Conservation (phyloP, 257 asterid genomes). For the Forsythia viridissima region DNA sequence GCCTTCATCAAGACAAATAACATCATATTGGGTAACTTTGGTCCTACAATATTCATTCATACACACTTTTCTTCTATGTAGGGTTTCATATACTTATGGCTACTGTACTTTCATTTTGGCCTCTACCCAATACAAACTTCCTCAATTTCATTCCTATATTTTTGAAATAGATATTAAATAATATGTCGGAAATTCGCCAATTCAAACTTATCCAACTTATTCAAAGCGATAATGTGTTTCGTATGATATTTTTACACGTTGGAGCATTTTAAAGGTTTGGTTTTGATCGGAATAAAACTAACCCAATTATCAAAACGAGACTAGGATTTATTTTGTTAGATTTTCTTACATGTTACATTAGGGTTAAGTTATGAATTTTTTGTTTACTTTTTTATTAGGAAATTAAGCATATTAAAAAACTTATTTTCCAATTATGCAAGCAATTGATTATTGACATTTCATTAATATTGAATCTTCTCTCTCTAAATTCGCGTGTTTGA, state of each 20-base stretch:
- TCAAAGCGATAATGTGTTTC: too few species aligned
- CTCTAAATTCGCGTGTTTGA: too few species aligned
- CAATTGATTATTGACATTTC: neutral
- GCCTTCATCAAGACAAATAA: conserved; percentile 37
- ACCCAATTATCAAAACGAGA: too few species aligned
- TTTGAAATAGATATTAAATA: neutral
- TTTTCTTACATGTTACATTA: too few species aligned
- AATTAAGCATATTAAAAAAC: neutral
- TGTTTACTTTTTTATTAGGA: neutral
- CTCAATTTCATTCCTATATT: neutral
- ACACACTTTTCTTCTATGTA: neutral
- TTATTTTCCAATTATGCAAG: neutral
- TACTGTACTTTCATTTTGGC: conserved; percentile 3
- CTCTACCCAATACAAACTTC: neutral
- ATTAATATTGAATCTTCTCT: too few species aligned
- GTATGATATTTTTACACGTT: too few species aligned
- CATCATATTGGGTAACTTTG: conserved; percentile 12
- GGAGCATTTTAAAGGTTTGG: too few species aligned
- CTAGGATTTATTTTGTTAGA: too few species aligned
- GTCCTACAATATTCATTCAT: conserved; percentile 39
- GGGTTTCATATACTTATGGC: neutral
- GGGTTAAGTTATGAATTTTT: neutral
- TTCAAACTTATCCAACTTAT: neutral
- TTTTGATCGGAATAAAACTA: too few species aligned
- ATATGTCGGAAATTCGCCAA: neutral